Conservation (phyloP, 2,329 filamentous ascomycete species). For the Pyricularia sp. region DNA sequence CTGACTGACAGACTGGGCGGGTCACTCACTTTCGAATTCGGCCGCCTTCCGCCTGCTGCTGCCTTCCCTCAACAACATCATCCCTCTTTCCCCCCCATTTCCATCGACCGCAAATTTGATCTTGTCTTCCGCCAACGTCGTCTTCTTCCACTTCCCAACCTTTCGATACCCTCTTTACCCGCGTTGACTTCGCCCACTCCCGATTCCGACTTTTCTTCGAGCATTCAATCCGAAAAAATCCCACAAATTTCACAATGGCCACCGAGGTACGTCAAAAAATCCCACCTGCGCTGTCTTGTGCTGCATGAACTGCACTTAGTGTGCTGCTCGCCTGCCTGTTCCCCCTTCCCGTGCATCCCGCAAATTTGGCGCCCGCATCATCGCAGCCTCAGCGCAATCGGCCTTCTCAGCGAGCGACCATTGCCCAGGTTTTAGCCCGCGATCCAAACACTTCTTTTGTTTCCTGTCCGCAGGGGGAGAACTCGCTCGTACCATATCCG, state of each 20-base stretch:
- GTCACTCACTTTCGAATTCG: slow-evolving; percentile 1
- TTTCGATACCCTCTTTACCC: slow-evolving; percentile 6
- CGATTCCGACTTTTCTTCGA: not conserved
- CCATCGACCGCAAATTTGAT: slow-evolving; percentile 3
- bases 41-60: slow-evolving; percentile 4
- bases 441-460: not conserved
- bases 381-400: not conserved
- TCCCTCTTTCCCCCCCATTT: slow-evolving; percentile 5
- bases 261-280: slow-evolving; percentile 9
- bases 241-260: slow-evolving; percentile 4
- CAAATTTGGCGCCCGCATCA: not conserved
- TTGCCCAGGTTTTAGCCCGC: not conserved
- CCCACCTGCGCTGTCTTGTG: not conserved
- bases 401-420: not conserved
- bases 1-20: slow-evolving; percentile 2
- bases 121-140: not conserved
- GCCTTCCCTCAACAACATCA: slow-evolving; percentile 7
- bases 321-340: not conserved
- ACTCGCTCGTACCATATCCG: not conserved
- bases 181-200: not conserved
- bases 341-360: not conserved
- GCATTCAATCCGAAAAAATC: not conserved
- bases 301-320: not conserved
- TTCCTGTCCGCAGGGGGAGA: not conserved
- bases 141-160: slow-evolving; percentile 1